phyloP scores from a whole-genome alignment of 192 early-diverging fungal species.

The Backusella luteola region DNA sequence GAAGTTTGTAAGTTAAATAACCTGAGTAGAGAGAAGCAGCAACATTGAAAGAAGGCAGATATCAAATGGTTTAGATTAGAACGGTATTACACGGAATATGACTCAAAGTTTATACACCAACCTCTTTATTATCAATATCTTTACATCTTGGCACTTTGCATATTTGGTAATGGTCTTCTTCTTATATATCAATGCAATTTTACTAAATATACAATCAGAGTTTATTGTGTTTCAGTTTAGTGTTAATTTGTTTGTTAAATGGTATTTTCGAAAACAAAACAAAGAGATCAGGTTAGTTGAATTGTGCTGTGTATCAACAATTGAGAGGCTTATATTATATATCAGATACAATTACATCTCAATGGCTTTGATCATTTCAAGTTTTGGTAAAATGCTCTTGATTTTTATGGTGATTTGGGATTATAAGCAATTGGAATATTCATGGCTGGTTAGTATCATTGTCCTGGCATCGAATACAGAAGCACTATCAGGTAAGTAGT shows the following conservation, averaged over 20 bases:
- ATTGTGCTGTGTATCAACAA: neutral
- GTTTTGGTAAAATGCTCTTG: conserved; percentile 84
- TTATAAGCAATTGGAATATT: conserved; percentile 77
- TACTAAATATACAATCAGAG: conserved; percentile 34
- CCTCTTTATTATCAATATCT: conserved; percentile 71
- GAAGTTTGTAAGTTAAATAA: conserved; percentile 67
- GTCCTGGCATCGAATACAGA: conserved; percentile 74
- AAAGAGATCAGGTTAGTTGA: conserved; percentile 23
- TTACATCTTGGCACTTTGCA: conserved; percentile 69
- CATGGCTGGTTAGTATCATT: conserved; percentile 76
- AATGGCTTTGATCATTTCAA: conserved; percentile 75
- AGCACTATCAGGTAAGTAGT: conserved; percentile 49
- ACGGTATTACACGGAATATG: conserved; percentile 51
- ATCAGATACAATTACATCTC: conserved; percentile 62
- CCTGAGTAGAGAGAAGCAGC: neutral
- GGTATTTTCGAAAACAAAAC: conserved; percentile 19
- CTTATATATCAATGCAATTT: neutral
- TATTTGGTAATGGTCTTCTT: conserved; percentile 47
- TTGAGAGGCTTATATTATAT: neutral
- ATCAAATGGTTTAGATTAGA: conserved; percentile 93
- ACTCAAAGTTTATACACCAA: conserved; percentile 62
- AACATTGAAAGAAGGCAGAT: conserved; percentile 36
- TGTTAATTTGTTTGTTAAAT: conserved; percentile 49
- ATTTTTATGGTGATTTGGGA: conserved; percentile 93
- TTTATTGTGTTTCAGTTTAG: conserved; percentile 59